Evolutionary conservation across 1,139 yeast species (phyloP).

Genomic region (Debaryomyces nepalensis): DNA sequence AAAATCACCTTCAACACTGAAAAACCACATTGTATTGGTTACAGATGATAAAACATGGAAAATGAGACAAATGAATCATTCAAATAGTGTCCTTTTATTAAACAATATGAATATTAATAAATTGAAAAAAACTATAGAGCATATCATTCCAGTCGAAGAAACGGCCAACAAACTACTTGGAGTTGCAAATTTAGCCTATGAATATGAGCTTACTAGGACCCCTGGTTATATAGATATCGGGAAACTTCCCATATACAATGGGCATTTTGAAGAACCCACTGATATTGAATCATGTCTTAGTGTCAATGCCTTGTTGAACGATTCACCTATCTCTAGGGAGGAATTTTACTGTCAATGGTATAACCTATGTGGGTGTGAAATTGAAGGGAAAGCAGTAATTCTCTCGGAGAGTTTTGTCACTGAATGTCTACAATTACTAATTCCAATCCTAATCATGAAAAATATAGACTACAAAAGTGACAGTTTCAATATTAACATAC

Average conservation of each 20-base stretch:
- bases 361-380: conserved; percentile 58
- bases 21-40: conserved; percentile 63
- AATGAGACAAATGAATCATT: conserved; percentile 81
- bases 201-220: conserved; percentile 51
- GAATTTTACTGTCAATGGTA: conserved; percentile 63
- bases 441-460: conserved; percentile 56
- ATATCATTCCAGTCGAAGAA: conserved; percentile 16
- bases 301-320: conserved; percentile 43
- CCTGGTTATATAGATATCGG: conserved; percentile 49
- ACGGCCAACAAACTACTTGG: conserved; percentile 36
- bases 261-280: conserved; percentile 13
- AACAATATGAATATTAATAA: conserved; percentile 32
- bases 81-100: conserved; percentile 73
- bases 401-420: conserved; percentile 31
- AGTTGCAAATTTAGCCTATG: conserved; percentile 48
- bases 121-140: conserved; percentile 14
- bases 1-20: conserved; percentile 46
- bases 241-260: conserved; percentile 55
- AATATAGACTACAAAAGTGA: conserved; percentile 31
- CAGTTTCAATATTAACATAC: conserved; percentile 24
- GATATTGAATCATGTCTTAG: conserved; percentile 18
- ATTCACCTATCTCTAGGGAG: conserved; percentile 58
- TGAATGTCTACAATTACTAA: conserved; percentile 43
- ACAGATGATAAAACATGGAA: conserved; percentile 62
- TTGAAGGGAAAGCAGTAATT: conserved; percentile 38